Evolutionary conservation across 495 filamentous ascomycete genomes (phyloP).

Genomic region (Xylaria scruposa): DNA sequence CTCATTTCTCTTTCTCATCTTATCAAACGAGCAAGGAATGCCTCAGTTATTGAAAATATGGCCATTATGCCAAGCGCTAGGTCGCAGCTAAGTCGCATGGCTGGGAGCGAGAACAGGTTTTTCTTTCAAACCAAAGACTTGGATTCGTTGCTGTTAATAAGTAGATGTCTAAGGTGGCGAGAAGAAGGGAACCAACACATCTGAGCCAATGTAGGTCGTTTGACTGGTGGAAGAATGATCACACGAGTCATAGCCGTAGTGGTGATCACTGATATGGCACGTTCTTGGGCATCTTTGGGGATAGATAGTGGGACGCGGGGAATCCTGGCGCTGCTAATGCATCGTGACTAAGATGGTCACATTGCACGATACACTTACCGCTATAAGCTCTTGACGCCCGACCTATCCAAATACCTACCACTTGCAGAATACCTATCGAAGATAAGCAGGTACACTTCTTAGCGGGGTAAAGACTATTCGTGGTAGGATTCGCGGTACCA

Average conservation of each 20-base stretch:
- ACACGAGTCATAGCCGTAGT: background rate
- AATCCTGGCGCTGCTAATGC: constrained; percentile 18
- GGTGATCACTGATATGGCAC: too few relatives aligned
- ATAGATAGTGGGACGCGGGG: constrained; percentile 6
- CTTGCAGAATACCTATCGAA: background rate
- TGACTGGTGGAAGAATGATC: constrained; percentile 21
- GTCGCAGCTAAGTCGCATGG: background rate
- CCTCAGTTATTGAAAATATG: background rate
- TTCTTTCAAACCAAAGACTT: background rate
- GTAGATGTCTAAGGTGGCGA: background rate
- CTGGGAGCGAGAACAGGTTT: constrained; percentile 1
- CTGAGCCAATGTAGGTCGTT: constrained; percentile 2
- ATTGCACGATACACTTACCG: background rate
- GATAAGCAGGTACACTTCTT: background rate
- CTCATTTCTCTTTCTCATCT: background rate
- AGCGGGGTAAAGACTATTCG: background rate
- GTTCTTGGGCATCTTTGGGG: background rate
- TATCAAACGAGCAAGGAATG: background rate
- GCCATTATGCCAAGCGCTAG: background rate
- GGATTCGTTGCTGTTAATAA: background rate
- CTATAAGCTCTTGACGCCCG: background rate
- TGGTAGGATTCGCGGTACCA: background rate
- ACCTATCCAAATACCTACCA: background rate
- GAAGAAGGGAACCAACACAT: background rate
- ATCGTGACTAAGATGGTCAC: constrained; percentile 12